Percentiles rank a stretch among this genome's conserved stretches.
phyloP scores from a whole-genome alignment of 2,329 filamentous ascomycete species.

The Phialocephala sp. region DNA sequence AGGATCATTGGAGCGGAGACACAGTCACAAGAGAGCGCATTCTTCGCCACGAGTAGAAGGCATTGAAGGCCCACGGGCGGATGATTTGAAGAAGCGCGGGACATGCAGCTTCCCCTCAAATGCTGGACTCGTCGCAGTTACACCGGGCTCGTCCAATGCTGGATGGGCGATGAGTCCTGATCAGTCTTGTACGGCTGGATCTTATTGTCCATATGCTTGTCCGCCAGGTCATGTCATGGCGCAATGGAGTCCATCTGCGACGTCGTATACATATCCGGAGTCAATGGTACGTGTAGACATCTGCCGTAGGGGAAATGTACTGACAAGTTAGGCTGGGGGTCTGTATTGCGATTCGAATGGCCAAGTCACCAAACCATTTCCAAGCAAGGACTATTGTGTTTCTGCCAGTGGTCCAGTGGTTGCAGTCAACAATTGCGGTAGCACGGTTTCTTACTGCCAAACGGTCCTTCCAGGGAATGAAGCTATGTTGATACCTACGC shows the following conservation, averaged over 20 bases:
- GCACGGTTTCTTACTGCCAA: conserved; percentile 74
- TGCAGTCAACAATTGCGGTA: conserved; percentile 69
- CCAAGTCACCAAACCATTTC: conserved; percentile 71
- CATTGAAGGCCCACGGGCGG: conserved; percentile 20
- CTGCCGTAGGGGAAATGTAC: conserved; percentile 2
- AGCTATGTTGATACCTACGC: conserved; percentile 82
- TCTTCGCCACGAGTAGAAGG: conserved; percentile 35
- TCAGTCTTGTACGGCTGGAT: conserved; percentile 68
- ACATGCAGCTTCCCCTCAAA: conserved; percentile 71
- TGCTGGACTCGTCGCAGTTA: conserved; percentile 70
- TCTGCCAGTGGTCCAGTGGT: conserved; percentile 69
- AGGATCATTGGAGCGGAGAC: conserved; percentile 36
- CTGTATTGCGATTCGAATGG: conserved; percentile 73
- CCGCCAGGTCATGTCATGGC: conserved; percentile 76
- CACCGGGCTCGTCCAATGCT: conserved; percentile 66
- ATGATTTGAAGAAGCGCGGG: conserved; percentile 37
- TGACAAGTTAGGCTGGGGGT: conserved; percentile 67
- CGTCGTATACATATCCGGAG: conserved; percentile 67
- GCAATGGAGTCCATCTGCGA: conserved; percentile 77
- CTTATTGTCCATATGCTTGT: conserved; percentile 79
- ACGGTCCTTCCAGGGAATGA: conserved; percentile 81
- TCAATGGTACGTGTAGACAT: conserved; percentile 66
- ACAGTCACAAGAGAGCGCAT: conserved; percentile 36
- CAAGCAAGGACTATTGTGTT: conserved; percentile 70
- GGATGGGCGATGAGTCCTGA: conserved; percentile 85